Evolutionary conservation across 805 yeast species (phyloP).

Genomic region (Kodamaea jinghongensis): DNA sequence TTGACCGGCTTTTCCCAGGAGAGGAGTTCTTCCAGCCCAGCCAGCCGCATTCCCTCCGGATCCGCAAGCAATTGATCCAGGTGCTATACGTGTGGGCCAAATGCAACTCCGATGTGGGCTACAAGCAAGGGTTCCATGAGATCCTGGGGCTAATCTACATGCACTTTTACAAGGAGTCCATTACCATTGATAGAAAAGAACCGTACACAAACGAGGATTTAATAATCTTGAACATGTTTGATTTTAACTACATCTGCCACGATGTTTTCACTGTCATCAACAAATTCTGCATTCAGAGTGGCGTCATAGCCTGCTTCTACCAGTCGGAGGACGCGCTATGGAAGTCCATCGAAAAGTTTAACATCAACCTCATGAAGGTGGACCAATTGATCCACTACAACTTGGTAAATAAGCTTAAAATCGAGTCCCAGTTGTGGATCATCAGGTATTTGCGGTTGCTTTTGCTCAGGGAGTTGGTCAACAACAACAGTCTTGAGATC

Average conservation of each 20-base stretch:
- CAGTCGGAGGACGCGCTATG: conserved; percentile 42
- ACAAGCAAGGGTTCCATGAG: conserved; percentile 54
- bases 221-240: conserved; percentile 38
- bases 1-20: conserved; percentile 53
- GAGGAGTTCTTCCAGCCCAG: conserved; percentile 28
- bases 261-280: conserved; percentile 46
- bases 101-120: conserved; percentile 44
- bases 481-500: conserved; percentile 23
- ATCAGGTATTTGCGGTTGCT: conserved; percentile 50
- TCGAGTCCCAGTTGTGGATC: conserved; percentile 54
- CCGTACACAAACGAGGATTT: conserved; percentile 25
- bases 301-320: conserved; percentile 31
- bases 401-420: conserved; percentile 39
- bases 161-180: conserved; percentile 36
- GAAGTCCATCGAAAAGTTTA: conserved; percentile 48
- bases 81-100: conserved; percentile 50
- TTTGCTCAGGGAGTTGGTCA: conserved; percentile 47
- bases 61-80: conserved; percentile 36
- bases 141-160: conserved; percentile 48
- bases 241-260: conserved; percentile 34
- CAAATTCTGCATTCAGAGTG: conserved; percentile 40
- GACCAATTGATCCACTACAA: conserved; percentile 49
- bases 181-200: conserved; percentile 11
- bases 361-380: conserved; percentile 45
- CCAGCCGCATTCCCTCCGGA: conserved; percentile 14